These are phyloP conservation scores for Daldinia childiae DNA, from an alignment of 495 filamentous ascomycete species.

Conservation along the genomic window DNA sequence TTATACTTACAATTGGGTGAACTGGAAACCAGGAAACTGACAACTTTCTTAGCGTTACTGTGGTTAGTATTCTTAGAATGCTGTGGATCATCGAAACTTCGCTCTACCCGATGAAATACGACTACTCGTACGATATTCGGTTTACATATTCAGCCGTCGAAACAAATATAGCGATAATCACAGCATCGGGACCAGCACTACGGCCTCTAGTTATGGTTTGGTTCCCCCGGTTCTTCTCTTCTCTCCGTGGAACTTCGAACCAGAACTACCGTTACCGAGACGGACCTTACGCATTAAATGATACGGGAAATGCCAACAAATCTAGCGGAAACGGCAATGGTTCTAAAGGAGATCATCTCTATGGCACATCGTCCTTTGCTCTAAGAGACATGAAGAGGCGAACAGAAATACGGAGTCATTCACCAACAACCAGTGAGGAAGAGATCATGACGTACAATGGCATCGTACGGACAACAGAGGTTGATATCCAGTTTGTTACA, in stretches of 20 bases:
- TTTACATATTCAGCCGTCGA: constrained; percentile 64
- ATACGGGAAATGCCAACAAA: constrained; percentile 36
- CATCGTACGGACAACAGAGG: constrained; percentile 54
- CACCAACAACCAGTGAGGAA: constrained; percentile 53
- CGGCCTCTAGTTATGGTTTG: constrained; percentile 55
- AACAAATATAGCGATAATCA: constrained; percentile 64
- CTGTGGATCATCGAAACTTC: constrained; percentile 44
- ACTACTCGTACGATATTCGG: constrained; percentile 52
- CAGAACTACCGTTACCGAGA: constrained; percentile 36
- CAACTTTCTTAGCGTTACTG: constrained; percentile 56
- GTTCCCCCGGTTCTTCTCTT: constrained; percentile 50
- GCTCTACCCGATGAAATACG: constrained; percentile 37
- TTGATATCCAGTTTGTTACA: constrained; percentile 38
- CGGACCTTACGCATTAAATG: constrained; percentile 18
- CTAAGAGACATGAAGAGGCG: constrained; percentile 42
- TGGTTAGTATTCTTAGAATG: constrained; percentile 57
- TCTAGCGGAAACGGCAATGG: constrained; percentile 19
- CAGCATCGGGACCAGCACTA: constrained; percentile 58
- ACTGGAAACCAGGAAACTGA: not conserved
- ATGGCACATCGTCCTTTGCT: constrained; percentile 41
- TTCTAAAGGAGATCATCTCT: constrained; percentile 27
- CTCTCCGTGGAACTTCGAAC: constrained; percentile 33
- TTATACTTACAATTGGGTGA: not conserved
- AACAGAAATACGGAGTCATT: constrained; percentile 52
- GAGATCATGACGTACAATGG: constrained; percentile 57